These are phyloP conservation scores for Botryotinia convoluta DNA, from an alignment of 2,329 filamentous ascomycete species.

Conservation along the genomic window DNA sequence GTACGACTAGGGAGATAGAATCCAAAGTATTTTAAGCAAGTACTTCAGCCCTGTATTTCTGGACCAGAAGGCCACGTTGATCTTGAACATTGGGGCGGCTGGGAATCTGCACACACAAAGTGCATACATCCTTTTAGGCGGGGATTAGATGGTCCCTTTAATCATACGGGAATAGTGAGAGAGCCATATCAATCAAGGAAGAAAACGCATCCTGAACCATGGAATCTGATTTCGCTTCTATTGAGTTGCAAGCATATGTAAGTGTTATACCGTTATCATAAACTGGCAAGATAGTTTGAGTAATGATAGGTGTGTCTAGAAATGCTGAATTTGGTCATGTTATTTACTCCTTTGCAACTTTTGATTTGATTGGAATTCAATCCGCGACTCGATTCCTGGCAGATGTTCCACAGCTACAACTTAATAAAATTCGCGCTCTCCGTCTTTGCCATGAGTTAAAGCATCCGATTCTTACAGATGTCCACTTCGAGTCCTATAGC, in stretches of 20 bases:
- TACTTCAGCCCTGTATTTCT: background rate
- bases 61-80: background rate
- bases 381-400: background rate
- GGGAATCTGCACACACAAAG: no score
- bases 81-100: no score
- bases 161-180: no score
- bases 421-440: background rate
- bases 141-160: no score
- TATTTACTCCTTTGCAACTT: background rate
- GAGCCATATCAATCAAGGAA: background rate
- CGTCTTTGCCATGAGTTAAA: background rate
- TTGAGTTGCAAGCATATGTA: background rate
- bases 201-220: background rate
- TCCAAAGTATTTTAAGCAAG: background rate
- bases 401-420: background rate
- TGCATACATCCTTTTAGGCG: no score
- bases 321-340: background rate
- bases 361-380: background rate
- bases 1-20: background rate
- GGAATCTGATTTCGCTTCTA: background rate
- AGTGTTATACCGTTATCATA: no score
- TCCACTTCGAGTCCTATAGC: background rate
- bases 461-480: background rate
- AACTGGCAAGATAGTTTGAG: background rate
- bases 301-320: background rate